A percentile compares a stretch with the other conserved stretches of the same genome.
Evolutionary conservation across 768 basidiomycete genomes (phyloP).

Genomic region (Lyophyllum semitale): DNA sequence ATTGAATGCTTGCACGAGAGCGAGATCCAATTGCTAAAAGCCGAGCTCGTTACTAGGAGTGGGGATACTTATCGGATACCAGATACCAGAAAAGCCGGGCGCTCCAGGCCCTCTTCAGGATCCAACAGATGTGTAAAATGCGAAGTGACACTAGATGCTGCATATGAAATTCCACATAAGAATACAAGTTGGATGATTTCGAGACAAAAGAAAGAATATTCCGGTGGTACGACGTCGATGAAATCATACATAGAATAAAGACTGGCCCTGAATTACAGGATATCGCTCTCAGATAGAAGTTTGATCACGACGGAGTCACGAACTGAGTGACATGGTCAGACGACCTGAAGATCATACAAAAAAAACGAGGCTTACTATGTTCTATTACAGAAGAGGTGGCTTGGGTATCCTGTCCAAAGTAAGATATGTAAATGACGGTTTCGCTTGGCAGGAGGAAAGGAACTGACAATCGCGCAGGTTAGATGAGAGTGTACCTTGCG

Average conservation of each 20-base stretch:
- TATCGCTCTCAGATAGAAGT: conserved; percentile 31
- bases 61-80: too few species aligned
- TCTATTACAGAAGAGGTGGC: conserved; percentile 49
- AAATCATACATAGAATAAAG: neutral
- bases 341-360: neutral
- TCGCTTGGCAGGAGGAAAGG: neutral
- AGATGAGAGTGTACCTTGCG: conserved; percentile 55
- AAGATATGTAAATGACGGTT: neutral
- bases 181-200: neutral
- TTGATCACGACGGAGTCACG: conserved; percentile 38
- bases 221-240: neutral
- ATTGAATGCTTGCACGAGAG: too few species aligned
- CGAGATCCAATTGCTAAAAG: too few species aligned
- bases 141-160: neutral
- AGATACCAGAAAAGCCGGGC: too few species aligned
- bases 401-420: conserved; percentile 41
- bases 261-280: conserved; percentile 26
- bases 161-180: neutral
- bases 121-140: neutral
- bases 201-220: neutral
- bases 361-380: conserved; percentile 38
- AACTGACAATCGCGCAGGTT: conserved; percentile 59
- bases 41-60: too few species aligned
- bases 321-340: conserved; percentile 21
- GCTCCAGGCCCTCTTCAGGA: neutral